Evolutionary conservation across 1,284 basidiomycete species (phyloP).

Genomic region (Pascua guehoae): DNA sequence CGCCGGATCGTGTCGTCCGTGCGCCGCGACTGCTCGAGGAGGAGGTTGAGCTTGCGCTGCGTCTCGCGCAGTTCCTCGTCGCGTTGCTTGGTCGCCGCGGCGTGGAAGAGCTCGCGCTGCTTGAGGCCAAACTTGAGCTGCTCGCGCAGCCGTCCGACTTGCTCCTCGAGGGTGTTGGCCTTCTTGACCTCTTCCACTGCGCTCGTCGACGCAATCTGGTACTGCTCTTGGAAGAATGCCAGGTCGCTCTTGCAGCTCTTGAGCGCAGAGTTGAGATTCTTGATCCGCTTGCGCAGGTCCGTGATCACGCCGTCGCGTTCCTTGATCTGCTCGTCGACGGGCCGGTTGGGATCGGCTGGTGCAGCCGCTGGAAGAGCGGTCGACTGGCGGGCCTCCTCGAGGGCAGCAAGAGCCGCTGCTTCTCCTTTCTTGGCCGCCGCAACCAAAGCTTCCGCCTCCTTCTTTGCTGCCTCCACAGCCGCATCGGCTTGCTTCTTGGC

Average conservation of each 20-base stretch:
- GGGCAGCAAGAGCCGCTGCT: no score
- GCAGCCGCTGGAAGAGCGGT: not conserved
- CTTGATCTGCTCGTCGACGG: conserved; percentile 4
- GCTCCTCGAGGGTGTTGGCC: conserved; percentile 16
- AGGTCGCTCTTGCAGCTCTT: conserved; percentile 12
- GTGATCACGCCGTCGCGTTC: conserved; percentile 10
- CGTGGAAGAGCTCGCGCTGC: conserved; percentile 31
- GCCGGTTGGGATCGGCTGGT: not conserved
- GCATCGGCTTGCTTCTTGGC: not conserved
- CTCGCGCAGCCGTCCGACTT: conserved; percentile 22
- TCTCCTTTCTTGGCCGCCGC: not conserved
- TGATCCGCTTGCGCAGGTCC: conserved; percentile 8
- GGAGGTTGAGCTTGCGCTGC: conserved; percentile 22
- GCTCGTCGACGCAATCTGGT: conserved; percentile 25
- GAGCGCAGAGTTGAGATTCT: conserved; percentile 3
- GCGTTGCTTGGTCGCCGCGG: conserved; percentile 13
- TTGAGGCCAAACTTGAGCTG: conserved; percentile 38
- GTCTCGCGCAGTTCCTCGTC: conserved; percentile 11
- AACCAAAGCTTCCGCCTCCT: no score
- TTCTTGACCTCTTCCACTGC: conserved; percentile 28
- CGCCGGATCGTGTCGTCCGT: conserved; percentile 39
- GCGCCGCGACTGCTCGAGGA: conserved; percentile 35
- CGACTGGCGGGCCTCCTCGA: not conserved
- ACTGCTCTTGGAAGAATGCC: conserved; percentile 30
- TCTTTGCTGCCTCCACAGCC: no score